A percentile compares a stretch with the other conserved stretches of the same genome.
Conservation (phyloP, 2,329 filamentous ascomycete genomes). For the Ramichloridium luteum region DNA sequence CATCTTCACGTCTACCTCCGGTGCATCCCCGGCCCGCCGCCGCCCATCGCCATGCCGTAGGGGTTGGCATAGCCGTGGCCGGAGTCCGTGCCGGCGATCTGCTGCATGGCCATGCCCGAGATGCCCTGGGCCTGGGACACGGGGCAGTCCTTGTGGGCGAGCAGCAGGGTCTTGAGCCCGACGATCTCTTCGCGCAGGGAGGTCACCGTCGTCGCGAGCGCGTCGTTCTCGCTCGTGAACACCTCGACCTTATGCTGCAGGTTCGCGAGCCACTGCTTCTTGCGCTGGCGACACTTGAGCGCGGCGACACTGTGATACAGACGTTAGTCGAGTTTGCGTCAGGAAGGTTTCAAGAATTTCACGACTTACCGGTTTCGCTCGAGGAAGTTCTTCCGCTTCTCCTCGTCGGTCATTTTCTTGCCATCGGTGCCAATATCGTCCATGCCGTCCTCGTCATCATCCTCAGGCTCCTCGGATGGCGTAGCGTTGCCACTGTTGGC, state of each 20-base stretch:
- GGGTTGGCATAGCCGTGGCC: slow-evolving; percentile 33
- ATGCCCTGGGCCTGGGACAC: slow-evolving; percentile 79
- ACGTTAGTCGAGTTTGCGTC: slow-evolving; percentile 24
- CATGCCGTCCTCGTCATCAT: slow-evolving; percentile 36
- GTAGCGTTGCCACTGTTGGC: slow-evolving; percentile 36
- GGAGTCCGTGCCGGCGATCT: slow-evolving; percentile 33
- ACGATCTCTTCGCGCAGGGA: slow-evolving; percentile 85
- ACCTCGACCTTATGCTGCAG: slow-evolving; percentile 90
- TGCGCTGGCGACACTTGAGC: slow-evolving; percentile 90
- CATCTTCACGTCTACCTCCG: slow-evolving; percentile 26
- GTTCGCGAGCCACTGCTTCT: slow-evolving; percentile 97
- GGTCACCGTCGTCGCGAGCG: slow-evolving; percentile 68
- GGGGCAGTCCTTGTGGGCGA: slow-evolving; percentile 93
- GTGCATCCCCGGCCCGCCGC: slow-evolving; percentile 21
- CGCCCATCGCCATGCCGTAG: slow-evolving; percentile 35
- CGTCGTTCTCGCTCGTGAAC: slow-evolving; percentile 84
- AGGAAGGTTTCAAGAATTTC: too few relatives aligned
- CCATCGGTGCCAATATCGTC: slow-evolving; percentile 37
- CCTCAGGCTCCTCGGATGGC: slow-evolving; percentile 38
- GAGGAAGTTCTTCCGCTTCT: slow-evolving; percentile 96
- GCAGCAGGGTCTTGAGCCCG: slow-evolving; percentile 79
- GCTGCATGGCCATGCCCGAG: slow-evolving; percentile 37
- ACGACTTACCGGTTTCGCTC: slow-evolving; percentile 76
- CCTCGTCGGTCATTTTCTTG: slow-evolving; percentile 94
- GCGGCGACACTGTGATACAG: slow-evolving; percentile 64